phyloP scores from a whole-genome alignment of 306 rosid genomes.

The Cicer yamashitae region DNA sequence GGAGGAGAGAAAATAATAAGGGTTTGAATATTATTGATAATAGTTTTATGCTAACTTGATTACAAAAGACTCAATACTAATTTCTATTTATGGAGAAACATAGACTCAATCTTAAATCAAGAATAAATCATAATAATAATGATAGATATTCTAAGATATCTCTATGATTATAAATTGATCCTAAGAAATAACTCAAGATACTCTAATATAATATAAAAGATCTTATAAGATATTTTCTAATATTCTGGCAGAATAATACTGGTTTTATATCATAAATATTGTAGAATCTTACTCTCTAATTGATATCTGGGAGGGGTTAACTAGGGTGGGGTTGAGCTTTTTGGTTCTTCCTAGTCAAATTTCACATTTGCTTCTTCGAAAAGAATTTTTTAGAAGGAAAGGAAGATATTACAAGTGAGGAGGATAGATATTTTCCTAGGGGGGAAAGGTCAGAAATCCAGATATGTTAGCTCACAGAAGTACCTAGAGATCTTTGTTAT shows the following conservation, averaged over 20 bases:
- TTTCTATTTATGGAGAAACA: too few relatives aligned
- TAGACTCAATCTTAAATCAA: too few relatives aligned
- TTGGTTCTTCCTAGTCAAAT: slow-evolving; percentile 7
- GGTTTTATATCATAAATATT: background rate
- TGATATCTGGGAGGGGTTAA: slow-evolving; percentile 7
- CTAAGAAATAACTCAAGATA: too few relatives aligned
- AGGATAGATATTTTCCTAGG: slow-evolving; percentile 18
- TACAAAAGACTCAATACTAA: too few relatives aligned
- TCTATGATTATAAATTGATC: too few relatives aligned
- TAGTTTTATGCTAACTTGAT: too few relatives aligned
- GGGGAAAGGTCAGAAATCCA: background rate
- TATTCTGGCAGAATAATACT: background rate
- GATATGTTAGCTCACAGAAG: slow-evolving; percentile 1
- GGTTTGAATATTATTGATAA: too few relatives aligned
- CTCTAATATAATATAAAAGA: too few relatives aligned
- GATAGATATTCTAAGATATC: too few relatives aligned
- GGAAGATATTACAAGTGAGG: slow-evolving; percentile 3
- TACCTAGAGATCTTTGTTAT: background rate
- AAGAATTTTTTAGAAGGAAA: background rate
- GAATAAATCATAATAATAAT: too few relatives aligned
- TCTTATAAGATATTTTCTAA: too few relatives aligned
- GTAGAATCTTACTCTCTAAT: background rate
- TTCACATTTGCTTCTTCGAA: background rate
- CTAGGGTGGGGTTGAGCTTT: slow-evolving; percentile 7
- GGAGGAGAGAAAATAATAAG: too few relatives aligned